Conservation (phyloP, 371 early-diverging fungal species). For the Apophysomyces elegans region DNA sequence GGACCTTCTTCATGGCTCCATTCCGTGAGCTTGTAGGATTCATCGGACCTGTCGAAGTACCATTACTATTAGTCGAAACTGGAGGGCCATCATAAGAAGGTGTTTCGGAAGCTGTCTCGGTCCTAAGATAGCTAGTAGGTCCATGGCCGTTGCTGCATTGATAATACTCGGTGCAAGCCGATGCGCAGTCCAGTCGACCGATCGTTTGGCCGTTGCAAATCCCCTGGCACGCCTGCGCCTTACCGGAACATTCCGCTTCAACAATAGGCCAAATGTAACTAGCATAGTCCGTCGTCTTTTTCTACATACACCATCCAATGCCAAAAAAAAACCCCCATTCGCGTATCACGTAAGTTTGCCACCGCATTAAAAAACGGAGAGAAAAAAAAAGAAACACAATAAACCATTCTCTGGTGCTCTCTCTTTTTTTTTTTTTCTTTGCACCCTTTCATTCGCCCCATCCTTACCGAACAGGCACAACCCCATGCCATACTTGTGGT, state of each 20-base stretch:
- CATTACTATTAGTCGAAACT: not conserved
- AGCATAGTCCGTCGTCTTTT: conserved; percentile 22
- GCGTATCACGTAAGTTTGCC: too few species aligned
- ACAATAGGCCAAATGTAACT: conserved; percentile 33
- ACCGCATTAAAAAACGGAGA: too few species aligned
- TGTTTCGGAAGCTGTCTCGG: not conserved
- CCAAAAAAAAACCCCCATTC: too few species aligned
- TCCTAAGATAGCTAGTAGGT: conserved; percentile 15
- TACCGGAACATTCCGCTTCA: conserved; percentile 37
- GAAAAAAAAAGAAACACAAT: not conserved
- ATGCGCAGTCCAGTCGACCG: conserved; percentile 1
- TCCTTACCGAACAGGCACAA: conserved; percentile 41
- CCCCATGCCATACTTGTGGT: conserved; percentile 48
- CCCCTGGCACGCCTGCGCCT: conserved; percentile 31
- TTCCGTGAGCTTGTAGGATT: too few species aligned
- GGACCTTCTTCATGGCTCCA: too few species aligned
- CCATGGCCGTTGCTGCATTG: conserved; percentile 11
- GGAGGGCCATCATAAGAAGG: conserved; percentile 15
- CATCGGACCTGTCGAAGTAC: too few species aligned
- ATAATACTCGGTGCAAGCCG: conserved; percentile 17
- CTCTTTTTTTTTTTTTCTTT: not conserved
- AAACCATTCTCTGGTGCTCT: conserved; percentile 5
- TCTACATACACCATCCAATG: conserved; percentile 2
- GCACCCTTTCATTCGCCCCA: too few species aligned
- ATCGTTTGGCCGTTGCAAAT: conserved; percentile 19